phyloP scores from a whole-genome alignment of 2,329 filamentous ascomycete species.

The Plectosphaerella plurivora region DNA sequence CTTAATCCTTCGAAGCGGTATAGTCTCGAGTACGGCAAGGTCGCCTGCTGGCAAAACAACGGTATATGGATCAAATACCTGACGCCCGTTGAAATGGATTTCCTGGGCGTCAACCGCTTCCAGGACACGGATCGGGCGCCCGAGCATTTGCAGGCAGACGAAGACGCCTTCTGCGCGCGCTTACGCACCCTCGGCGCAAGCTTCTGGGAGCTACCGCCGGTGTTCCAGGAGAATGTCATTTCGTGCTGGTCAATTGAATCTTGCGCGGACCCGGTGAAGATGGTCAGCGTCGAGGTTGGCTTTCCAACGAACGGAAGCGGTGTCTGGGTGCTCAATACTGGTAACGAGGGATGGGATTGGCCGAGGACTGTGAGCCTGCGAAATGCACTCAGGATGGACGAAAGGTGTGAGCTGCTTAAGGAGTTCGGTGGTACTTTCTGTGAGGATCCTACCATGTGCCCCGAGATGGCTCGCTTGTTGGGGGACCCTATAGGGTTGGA shows the following conservation, averaged over 20 bases:
- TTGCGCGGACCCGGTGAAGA: background rate
- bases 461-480: background rate
- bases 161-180: background rate
- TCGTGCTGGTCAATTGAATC: background rate
- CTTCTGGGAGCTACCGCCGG: background rate
- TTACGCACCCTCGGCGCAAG: background rate
- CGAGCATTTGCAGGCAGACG: background rate
- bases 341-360: background rate
- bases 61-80: background rate
- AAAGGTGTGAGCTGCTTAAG: slow-evolving; percentile 12
- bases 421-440: slow-evolving; percentile 11
- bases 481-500: no score
- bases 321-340: background rate
- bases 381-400: slow-evolving; percentile 14
- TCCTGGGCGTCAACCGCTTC: background rate
- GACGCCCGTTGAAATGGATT: background rate
- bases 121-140: background rate
- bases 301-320: background rate
- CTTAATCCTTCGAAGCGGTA: background rate
- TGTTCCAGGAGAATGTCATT: background rate
- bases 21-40: background rate
- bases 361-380: slow-evolving; percentile 14
- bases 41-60: background rate
- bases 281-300: background rate
- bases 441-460: background rate